phyloP scores from a whole-genome alignment of 805 yeast genomes.

The Candida sphagnicola region DNA sequence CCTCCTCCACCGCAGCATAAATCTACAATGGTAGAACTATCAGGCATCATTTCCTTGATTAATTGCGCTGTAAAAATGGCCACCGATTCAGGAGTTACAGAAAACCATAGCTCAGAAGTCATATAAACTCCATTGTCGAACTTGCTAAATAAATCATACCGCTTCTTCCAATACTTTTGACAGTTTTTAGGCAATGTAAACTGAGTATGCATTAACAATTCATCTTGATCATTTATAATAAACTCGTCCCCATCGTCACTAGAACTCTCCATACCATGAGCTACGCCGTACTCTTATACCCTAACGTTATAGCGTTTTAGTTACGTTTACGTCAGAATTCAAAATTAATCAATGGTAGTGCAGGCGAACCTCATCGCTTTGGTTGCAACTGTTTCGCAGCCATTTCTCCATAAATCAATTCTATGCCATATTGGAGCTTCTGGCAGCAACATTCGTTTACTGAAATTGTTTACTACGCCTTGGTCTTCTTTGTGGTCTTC shows the following conservation, averaged over 20 bases:
- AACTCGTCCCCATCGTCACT: slow-evolving; percentile 1
- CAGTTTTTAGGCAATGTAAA: slow-evolving; percentile 37
- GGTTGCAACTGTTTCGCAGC: neutral
- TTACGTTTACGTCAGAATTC: too few relatives aligned
- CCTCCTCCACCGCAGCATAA: slow-evolving; percentile 90
- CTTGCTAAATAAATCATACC: slow-evolving; percentile 57
- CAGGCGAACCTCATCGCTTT: neutral
- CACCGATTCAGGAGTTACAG: slow-evolving; percentile 79
- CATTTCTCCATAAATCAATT: neutral
- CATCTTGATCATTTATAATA: slow-evolving; percentile 17
- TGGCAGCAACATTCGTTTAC: too few relatives aligned
- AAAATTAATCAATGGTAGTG: too few relatives aligned
- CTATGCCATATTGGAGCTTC: too few relatives aligned
- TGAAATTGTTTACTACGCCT: too few relatives aligned
- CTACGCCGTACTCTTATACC: too few relatives aligned
- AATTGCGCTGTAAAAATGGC: slow-evolving; percentile 60
- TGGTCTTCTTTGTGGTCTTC: too few relatives aligned
- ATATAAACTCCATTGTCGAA: slow-evolving; percentile 67
- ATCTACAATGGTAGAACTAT: slow-evolving; percentile 50
- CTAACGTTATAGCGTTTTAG: too few relatives aligned
- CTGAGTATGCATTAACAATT: slow-evolving; percentile 34
- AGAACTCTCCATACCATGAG: neutral
- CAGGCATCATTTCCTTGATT: slow-evolving; percentile 48
- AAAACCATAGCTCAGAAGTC: slow-evolving; percentile 76
- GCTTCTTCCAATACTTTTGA: slow-evolving; percentile 56